These are phyloP conservation scores for Trichoderma reesei DNA, from an alignment of 495 filamentous ascomycete species.

Conservation along the genomic window DNA sequence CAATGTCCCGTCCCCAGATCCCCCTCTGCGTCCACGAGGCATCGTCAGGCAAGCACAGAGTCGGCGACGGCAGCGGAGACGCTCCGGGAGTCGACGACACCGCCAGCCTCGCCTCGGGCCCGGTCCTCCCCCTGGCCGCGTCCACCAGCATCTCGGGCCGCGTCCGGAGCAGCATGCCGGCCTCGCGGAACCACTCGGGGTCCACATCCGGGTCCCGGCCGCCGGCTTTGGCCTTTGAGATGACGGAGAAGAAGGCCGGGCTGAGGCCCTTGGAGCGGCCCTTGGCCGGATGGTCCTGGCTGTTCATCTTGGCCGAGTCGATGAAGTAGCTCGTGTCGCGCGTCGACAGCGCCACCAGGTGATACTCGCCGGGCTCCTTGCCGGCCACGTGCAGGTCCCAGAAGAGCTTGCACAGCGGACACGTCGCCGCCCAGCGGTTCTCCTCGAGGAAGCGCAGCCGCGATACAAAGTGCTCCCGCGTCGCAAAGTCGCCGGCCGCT, in stretches of 20 bases:
- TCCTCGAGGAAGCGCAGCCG: neutral
- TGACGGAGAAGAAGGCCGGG: neutral
- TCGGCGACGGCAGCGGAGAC: neutral
- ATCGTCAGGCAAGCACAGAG: neutral
- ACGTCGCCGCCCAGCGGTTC: neutral
- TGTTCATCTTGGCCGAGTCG: constrained; percentile 1
- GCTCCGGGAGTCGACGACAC: neutral
- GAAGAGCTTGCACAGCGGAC: constrained; percentile 3
- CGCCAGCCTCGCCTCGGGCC: neutral
- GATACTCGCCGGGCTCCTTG: neutral
- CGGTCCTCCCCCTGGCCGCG: neutral
- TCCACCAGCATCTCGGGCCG: neutral
- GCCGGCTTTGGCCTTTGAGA: neutral
- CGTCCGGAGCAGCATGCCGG: constrained; percentile 1
- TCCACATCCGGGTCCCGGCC: neutral
- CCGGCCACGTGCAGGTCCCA: neutral
- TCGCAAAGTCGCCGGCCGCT: neutral
- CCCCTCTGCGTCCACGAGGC: neutral
- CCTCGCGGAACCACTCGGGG: neutral
- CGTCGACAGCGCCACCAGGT: neutral
- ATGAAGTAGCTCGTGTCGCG: constrained; percentile 1
- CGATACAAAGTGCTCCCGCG: neutral
- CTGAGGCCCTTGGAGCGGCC: constrained; percentile 2
- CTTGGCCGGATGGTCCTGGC: constrained; percentile 2
- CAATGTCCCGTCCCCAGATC: neutral